Evolutionary conservation across 1,284 basidiomycete genomes (phyloP), one percentile per base, ranked within the genome.

Genomic region (Tremellales sp.): DNA sequence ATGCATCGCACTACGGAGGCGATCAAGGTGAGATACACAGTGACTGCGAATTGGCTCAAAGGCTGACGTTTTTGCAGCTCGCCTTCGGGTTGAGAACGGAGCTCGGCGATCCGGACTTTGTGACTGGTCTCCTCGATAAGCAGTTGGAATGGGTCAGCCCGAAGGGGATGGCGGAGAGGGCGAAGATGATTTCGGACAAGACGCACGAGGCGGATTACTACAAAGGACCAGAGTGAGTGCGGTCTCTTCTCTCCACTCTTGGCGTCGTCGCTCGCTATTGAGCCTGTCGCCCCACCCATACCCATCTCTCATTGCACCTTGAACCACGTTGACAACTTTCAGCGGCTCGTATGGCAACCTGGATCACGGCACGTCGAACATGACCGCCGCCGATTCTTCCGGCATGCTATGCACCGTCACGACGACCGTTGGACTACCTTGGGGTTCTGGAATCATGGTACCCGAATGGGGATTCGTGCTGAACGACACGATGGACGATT

Each of bases 401-500:
- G 70, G 70, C 0, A 44, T 65, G 17, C 60, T 68, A 15, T 54
- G 68, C 33, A 65, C 63, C 4, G 48, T 73, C 23, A 73, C 70
- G 0, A 72, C 70, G 1, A 70, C 70, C 8, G 60, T 74, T 19
- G 68, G 67, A 24, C 56, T 64, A 35, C 54, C 54, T 27, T 73
- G 61, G 58, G 71, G 66, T 13, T 64, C 62, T 12, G 53, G 57
- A 26, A 72, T 74, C 48, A 67, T 72, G 50, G 67, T 70, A 12
- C 68, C 69, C 8, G 61, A 56, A 3, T 61, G 48, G 15, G 69
- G 70, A 15, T 56, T 74, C 40, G 57, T 72, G 13, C 62, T 74
- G 27, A 74, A 74, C 49, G 65, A 72, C 50, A 58, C 53, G 2
- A 65, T 72, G 58, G 67, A 72, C 40, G 72, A 74, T 54, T 74